Percentiles rank a stretch among this genome's conserved stretches.
Evolutionary conservation across 2,329 filamentous ascomycete species (phyloP).

Genomic region (Sporothrix brasiliensis): DNA sequence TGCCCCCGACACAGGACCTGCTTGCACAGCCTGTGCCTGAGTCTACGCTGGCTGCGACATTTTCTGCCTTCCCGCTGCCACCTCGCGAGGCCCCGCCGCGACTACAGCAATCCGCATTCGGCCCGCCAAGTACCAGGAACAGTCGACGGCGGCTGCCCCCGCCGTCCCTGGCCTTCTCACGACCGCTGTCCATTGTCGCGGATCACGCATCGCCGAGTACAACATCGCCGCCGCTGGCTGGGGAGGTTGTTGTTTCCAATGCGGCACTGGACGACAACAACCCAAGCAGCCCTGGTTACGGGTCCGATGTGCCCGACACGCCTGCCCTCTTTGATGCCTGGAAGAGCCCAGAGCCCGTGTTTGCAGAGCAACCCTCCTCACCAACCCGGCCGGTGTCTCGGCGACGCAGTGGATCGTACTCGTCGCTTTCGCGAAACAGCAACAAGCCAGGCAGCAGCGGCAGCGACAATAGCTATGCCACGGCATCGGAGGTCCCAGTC

Average conservation of each 20-base stretch:
- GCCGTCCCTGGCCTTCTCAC: constrained; percentile 52
- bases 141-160: constrained; percentile 44
- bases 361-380: not conserved
- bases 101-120: not conserved
- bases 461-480: not conserved
- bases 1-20: not conserved
- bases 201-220: constrained; percentile 55
- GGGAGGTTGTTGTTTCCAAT: not conserved
- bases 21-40: not conserved
- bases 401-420: constrained; percentile 9
- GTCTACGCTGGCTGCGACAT: not conserved
- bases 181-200: constrained; percentile 58
- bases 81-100: not conserved
- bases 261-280: constrained; percentile 1
- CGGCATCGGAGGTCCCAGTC: constrained; percentile 29
- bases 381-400: not conserved
- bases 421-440: not conserved
- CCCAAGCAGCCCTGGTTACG: constrained; percentile 23
- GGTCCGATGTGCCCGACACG: constrained; percentile 35
- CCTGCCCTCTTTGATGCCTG: constrained; percentile 37
- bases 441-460: constrained; percentile 11
- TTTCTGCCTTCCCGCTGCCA: not conserved
- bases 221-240: constrained; percentile 36
- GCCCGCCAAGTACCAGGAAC: constrained; percentile 38
- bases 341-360: constrained; percentile 10